phyloP scores from a whole-genome alignment of 371 early-diverging fungal genomes.

The Globomyces sp. region DNA sequence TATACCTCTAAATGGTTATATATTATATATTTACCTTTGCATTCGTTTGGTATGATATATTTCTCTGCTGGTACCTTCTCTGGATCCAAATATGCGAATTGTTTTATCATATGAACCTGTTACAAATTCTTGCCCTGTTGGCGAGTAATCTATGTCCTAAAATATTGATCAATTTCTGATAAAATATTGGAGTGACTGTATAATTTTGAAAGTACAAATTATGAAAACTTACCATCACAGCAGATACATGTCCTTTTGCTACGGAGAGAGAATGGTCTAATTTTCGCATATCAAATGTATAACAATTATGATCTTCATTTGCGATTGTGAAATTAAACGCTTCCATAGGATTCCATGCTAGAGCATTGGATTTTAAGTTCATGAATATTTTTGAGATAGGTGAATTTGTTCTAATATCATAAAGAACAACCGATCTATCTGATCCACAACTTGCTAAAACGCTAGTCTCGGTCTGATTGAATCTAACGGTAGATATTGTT shows the following conservation, averaged over 20 bases:
- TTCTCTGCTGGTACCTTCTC: constrained; percentile 85
- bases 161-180: constrained; percentile 49
- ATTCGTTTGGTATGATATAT: constrained; percentile 99
- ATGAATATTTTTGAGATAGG: constrained; percentile 78
- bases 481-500: constrained; percentile 86
- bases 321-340: constrained; percentile 90
- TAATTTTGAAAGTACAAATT: constrained; percentile 2
- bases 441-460: constrained; percentile 88
- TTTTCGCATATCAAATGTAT: constrained; percentile 96
- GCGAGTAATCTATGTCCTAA: constrained; percentile 90
- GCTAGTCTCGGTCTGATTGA: constrained; percentile 91
- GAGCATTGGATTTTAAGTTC: constrained; percentile 84
- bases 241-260: constrained; percentile 94
- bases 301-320: constrained; percentile 97
- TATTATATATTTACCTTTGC: constrained; percentile 51
- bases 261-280: constrained; percentile 80
- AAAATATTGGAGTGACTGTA: neutral
- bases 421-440: constrained; percentile 90
- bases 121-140: constrained; percentile 96
- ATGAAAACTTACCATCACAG: constrained; percentile 56
- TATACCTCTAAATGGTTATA: constrained; percentile 1
- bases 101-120: constrained; percentile 96
- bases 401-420: constrained; percentile 83
- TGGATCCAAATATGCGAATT: constrained; percentile 85
- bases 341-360: constrained; percentile 98